A percentile compares a stretch with the other conserved stretches of the same genome.
Evolutionary conservation across 768 basidiomycete species (phyloP).

Genomic region (Kwoniella botswanensis): DNA sequence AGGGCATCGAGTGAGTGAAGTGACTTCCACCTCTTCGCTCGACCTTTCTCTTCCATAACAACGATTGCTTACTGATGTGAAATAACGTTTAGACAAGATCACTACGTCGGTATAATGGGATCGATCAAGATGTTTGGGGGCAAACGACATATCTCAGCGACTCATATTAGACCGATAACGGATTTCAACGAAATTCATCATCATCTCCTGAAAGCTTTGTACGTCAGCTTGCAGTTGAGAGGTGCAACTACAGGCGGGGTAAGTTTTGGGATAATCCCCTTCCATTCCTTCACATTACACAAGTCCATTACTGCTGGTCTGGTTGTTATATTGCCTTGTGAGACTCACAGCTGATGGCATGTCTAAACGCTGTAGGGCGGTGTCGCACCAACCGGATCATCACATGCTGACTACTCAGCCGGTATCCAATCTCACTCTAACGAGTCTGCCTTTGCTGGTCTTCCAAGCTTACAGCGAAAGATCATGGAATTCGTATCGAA

Average conservation of each 20-base stretch:
- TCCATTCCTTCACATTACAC: too few relatives aligned
- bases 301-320: too few relatives aligned
- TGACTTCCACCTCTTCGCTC: background rate
- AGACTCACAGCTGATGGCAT: background rate
- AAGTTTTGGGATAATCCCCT: too few relatives aligned
- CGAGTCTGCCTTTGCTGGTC: constrained; percentile 61
- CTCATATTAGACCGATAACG: constrained; percentile 70
- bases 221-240: constrained; percentile 67
- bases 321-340: too few relatives aligned
- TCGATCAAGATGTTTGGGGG: constrained; percentile 77
- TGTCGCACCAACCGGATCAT: constrained; percentile 2
- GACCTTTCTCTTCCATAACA: too few relatives aligned
- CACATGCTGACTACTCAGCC: constrained; percentile 26
- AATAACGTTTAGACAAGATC: constrained; percentile 66
- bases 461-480: constrained; percentile 67
- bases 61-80: constrained; percentile 6
- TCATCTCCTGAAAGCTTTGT: constrained; percentile 77
- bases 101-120: constrained; percentile 80
- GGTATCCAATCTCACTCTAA: constrained; percentile 26
- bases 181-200: constrained; percentile 80
- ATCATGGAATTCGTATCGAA: constrained; percentile 71
- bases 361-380: constrained; percentile 11
- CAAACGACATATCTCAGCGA: constrained; percentile 81
- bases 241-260: constrained; percentile 65
- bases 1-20: constrained; percentile 57